Evolutionary conservation across 2,329 filamentous ascomycete genomes (phyloP).

Genomic region (Bipolaris victoriae): DNA sequence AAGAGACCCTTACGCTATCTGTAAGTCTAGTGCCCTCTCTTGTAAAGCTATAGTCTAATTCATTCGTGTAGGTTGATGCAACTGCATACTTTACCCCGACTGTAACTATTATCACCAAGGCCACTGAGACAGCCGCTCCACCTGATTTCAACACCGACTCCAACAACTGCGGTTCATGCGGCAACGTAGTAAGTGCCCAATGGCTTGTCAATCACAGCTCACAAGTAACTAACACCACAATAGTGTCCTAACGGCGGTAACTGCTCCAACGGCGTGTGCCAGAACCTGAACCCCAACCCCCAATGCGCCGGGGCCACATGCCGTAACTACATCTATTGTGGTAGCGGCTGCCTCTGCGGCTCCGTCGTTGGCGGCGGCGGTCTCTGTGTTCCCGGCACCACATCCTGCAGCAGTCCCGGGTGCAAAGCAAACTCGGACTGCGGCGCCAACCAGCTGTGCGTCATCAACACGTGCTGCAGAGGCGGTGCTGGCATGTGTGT

Average conservation of each 20-base stretch:
- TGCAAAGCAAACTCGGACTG: neutral
- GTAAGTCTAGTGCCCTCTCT: neutral
- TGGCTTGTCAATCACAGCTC: neutral
- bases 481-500: neutral
- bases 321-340: neutral
- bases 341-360: neutral
- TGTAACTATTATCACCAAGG: neutral
- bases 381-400: neutral
- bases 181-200: neutral
- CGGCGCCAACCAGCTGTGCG: neutral
- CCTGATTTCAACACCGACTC: neutral
- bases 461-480: constrained; percentile 1
- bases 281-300: neutral
- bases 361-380: neutral
- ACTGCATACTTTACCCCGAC: neutral
- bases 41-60: neutral
- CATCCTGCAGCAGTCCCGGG: neutral
- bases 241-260: neutral
- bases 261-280: neutral
- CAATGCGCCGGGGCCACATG: neutral
- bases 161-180: constrained; percentile 5
- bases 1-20: neutral
- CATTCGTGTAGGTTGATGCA: neutral
- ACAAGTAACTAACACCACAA: neutral
- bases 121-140: neutral